Evolutionary conservation across 192 early-diverging fungal genomes (phyloP).

Genomic region (Backusella tuberculispora): DNA sequence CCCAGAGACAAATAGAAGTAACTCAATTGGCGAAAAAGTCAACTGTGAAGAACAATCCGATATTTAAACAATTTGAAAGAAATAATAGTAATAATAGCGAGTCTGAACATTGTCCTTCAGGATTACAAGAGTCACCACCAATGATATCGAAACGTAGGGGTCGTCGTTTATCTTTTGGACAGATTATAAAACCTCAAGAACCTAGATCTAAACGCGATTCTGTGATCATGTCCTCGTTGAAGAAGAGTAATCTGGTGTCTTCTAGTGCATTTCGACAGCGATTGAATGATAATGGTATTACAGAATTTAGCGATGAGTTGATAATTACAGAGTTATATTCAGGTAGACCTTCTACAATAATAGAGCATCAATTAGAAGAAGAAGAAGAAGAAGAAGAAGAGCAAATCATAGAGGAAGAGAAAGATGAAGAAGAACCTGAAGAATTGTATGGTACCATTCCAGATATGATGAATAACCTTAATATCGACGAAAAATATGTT

Average conservation of each 20-base stretch:
- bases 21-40: conserved; percentile 22
- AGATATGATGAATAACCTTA: background rate
- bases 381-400: background rate
- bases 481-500: background rate
- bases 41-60: conserved; percentile 33
- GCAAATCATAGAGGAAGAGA: background rate
- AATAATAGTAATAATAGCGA: background rate
- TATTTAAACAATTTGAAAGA: conserved; percentile 9
- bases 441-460: background rate
- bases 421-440: background rate
- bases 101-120: too few species aligned
- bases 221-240: conserved; percentile 19
- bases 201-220: conserved; percentile 24
- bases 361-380: background rate
- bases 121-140: background rate
- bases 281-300: background rate
- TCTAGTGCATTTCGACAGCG: conserved; percentile 23
- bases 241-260: conserved; percentile 26
- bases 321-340: background rate
- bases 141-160: background rate
- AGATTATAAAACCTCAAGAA: background rate
- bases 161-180: background rate
- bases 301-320: background rate
- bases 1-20: conserved; percentile 13
- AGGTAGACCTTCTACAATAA: background rate